Conservation (phyloP, 441 rosid genomes). For the Biscutella auriculata region DNA sequence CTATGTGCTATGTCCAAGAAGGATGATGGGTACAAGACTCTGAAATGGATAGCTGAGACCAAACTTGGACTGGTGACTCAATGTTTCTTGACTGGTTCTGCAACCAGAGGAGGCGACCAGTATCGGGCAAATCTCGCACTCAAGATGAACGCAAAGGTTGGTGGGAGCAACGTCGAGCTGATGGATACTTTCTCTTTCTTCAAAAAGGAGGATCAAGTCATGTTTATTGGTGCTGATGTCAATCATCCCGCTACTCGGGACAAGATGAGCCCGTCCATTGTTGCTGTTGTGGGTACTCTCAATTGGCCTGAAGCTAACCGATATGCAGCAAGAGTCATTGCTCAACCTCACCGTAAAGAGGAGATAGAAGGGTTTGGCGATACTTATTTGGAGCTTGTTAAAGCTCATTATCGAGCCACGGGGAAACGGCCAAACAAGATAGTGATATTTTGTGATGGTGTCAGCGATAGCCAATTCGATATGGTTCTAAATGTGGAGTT, state of each 20-base stretch:
- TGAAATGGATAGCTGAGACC: conserved; percentile 75
- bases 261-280: conserved; percentile 61
- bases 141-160: conserved; percentile 81
- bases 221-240: conserved; percentile 81
- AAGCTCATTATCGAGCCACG: conserved; percentile 34
- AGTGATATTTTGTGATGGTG: conserved; percentile 71
- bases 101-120: conserved; percentile 41
- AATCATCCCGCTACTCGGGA: conserved; percentile 55
- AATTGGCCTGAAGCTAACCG: conserved; percentile 75
- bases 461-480: conserved; percentile 73
- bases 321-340: conserved; percentile 53
- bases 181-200: conserved; percentile 36
- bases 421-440: conserved; percentile 42
- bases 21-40: conserved; percentile 56
- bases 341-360: conserved; percentile 47
- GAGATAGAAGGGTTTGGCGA: conserved; percentile 46
- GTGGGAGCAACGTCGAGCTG: conserved; percentile 75
- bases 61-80: conserved; percentile 66
- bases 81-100: conserved; percentile 46
- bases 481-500: conserved; percentile 78
- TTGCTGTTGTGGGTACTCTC: conserved; percentile 61
- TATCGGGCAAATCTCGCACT: conserved; percentile 61
- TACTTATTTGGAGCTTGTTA: conserved; percentile 50
- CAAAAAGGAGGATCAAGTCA: conserved; percentile 32
- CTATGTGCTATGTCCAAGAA: conserved; percentile 63